Conservation (phyloP, 345 rosid genomes). For the Pistacia vera region DNA sequence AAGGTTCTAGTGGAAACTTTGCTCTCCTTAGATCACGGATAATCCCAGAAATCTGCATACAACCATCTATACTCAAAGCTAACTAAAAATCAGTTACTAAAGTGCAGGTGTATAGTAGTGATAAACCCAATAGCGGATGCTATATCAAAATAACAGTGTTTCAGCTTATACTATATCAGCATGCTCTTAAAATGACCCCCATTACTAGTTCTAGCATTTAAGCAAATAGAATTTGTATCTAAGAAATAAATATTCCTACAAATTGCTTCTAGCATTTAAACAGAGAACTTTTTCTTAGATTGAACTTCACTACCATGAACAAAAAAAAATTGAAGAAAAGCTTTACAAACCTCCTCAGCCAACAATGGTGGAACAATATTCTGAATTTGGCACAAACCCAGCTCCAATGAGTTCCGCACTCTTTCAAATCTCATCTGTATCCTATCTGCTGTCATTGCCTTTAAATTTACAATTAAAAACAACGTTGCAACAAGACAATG, state of each 20-base stretch:
- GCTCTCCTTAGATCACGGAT: slow-evolving; percentile 33
- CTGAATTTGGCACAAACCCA: slow-evolving; percentile 36
- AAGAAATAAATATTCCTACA: too few relatives aligned
- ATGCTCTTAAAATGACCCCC: too few relatives aligned
- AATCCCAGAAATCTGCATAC: slow-evolving; percentile 42
- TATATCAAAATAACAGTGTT: too few relatives aligned
- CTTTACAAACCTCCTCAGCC: slow-evolving; percentile 33
- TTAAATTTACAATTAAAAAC: neutral
- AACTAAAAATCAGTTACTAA: neutral
- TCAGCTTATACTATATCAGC: too few relatives aligned
- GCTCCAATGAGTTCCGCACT: slow-evolving; percentile 23
- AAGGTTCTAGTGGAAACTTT: slow-evolving; percentile 32
- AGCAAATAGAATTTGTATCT: too few relatives aligned
- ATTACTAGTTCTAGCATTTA: too few relatives aligned
- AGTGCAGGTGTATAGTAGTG: neutral
- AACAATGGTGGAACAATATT: slow-evolving; percentile 33
- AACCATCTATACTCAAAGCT: neutral
- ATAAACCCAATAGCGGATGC: neutral
- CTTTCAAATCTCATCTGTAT: slow-evolving; percentile 34
- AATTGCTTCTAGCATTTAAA: too few relatives aligned
- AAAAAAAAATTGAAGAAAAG: neutral
- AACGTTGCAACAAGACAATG: neutral
- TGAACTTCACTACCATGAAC: too few relatives aligned
- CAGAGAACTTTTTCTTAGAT: too few relatives aligned
- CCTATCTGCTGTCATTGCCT: slow-evolving; percentile 35